Evolutionary conservation across 1,284 basidiomycete genomes (phyloP).

Genomic region (Trametes sp.): DNA sequence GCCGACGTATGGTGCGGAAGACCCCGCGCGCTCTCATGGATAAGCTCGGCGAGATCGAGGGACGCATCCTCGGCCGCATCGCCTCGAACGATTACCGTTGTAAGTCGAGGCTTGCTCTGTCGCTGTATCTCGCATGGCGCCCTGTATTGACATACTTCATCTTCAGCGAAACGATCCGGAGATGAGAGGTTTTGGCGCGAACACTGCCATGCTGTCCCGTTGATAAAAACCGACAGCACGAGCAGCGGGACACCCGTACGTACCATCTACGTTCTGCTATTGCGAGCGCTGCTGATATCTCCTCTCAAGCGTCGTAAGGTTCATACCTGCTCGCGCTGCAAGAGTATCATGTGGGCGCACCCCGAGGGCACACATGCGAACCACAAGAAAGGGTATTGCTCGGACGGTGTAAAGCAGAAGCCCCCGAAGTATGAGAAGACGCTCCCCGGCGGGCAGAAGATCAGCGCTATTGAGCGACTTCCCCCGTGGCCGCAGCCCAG

Average conservation of each 20-base stretch:
- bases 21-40: constrained; percentile 22
- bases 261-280: not conserved
- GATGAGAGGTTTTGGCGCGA: constrained; percentile 1
- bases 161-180: not conserved
- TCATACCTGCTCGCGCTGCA: constrained; percentile 16
- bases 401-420: constrained; percentile 5
- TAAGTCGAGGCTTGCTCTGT: not conserved
- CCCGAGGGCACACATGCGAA: constrained; percentile 1
- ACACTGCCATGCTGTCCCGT: not conserved
- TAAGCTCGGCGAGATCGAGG: constrained; percentile 17
- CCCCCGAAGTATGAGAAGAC: not conserved
- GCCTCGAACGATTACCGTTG: not conserved
- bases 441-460: not conserved
- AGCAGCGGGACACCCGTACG: not conserved
- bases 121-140: not conserved
- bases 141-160: not conserved
- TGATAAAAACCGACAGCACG: not conserved
- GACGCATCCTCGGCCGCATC: constrained; percentile 1
- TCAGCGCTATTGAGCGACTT: constrained; percentile 1
- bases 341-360: constrained; percentile 16
- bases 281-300: not conserved
- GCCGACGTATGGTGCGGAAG: not conserved
- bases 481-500: constrained; percentile 12
- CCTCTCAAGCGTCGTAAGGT: constrained; percentile 4
- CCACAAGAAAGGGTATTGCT: constrained; percentile 8